phyloP scores from a whole-genome alignment of 2,329 filamentous ascomycete genomes.

The Plectosphaerella cucumerina region DNA sequence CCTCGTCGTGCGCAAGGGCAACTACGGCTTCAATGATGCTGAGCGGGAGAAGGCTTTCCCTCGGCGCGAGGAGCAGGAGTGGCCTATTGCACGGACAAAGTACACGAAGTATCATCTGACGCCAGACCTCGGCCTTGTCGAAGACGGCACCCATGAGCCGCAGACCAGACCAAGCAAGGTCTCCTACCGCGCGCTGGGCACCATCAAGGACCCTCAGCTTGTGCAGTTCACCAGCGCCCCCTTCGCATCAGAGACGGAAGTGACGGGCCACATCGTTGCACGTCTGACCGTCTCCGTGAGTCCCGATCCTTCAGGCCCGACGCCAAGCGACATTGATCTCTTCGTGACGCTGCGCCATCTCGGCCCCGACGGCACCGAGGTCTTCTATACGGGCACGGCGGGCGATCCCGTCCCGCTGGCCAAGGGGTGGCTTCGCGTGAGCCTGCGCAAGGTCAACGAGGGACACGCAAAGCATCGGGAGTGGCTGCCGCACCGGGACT shows the following conservation, averaged over 20 bases:
- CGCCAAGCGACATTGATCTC: slow-evolving; percentile 52
- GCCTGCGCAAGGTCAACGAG: slow-evolving; percentile 48
- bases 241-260: slow-evolving; percentile 61
- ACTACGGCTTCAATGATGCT: slow-evolving; percentile 63
- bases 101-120: slow-evolving; percentile 61
- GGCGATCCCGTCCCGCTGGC: slow-evolving; percentile 59
- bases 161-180: slow-evolving; percentile 31
- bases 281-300: slow-evolving; percentile 62
- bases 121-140: slow-evolving; percentile 35
- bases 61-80: slow-evolving; percentile 54
- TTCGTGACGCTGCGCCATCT: slow-evolving; percentile 61
- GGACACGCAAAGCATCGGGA: slow-evolving; percentile 45
- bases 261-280: slow-evolving; percentile 64
- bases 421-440: slow-evolving; percentile 61
- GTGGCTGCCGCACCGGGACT: slow-evolving; percentile 56
- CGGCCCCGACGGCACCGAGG: slow-evolving; percentile 46
- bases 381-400: slow-evolving; percentile 62
- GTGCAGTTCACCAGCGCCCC: slow-evolving; percentile 54
- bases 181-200: slow-evolving; percentile 57
- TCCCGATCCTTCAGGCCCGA: slow-evolving; percentile 37
- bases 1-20: slow-evolving; percentile 59
- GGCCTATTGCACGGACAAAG: slow-evolving; percentile 62
- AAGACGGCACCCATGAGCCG: slow-evolving; percentile 15
- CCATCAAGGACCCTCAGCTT: slow-evolving; percentile 45
- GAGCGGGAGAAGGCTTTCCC: slow-evolving; percentile 52